Conservation (phyloP, 768 basidiomycete species). For the Boletus pseudopeckii region DNA sequence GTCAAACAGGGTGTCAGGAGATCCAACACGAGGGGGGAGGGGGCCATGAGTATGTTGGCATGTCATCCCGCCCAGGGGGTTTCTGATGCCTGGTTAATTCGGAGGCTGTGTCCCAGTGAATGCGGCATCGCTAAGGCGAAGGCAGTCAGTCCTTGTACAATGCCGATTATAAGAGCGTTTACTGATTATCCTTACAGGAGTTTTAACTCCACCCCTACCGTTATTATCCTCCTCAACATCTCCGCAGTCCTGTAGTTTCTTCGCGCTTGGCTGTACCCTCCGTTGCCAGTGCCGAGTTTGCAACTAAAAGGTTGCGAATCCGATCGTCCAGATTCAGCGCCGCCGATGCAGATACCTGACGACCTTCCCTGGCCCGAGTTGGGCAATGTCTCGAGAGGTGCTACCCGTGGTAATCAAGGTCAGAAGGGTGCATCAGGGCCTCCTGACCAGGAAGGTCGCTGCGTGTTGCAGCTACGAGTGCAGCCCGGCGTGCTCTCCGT, state of each 20-base stretch:
- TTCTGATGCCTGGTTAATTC: constrained; percentile 28
- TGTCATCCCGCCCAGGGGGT: constrained; percentile 32
- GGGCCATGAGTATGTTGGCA: constrained; percentile 35
- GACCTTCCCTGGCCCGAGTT: constrained; percentile 86
- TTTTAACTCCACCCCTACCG: constrained; percentile 36
- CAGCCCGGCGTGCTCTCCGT: constrained; percentile 82
- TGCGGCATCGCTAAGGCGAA: constrained; percentile 35
- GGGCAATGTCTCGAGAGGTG: constrained; percentile 80
- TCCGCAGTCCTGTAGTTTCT: constrained; percentile 10
- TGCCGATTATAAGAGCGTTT: constrained; percentile 35
- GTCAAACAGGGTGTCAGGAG: constrained; percentile 33
- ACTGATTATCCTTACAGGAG: constrained; percentile 35
- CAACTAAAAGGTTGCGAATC: constrained; percentile 1
- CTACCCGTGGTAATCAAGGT: constrained; percentile 82
- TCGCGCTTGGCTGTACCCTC: constrained; percentile 16
- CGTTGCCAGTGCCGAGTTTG: constrained; percentile 7
- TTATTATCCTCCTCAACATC: constrained; percentile 23
- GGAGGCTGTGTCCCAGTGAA: constrained; percentile 33
- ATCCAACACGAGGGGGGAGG: constrained; percentile 17
- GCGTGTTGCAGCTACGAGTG: constrained; percentile 73
- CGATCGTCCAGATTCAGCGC: constrained; percentile 6
- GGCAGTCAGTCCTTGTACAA: constrained; percentile 25
- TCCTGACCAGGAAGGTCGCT: constrained; percentile 72
- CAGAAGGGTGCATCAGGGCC: constrained; percentile 76
- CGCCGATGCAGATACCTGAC: constrained; percentile 47